These are phyloP conservation scores for Tardiomyces blankii DNA, from an alignment of 1,139 yeast genomes.

Conservation along the genomic window DNA sequence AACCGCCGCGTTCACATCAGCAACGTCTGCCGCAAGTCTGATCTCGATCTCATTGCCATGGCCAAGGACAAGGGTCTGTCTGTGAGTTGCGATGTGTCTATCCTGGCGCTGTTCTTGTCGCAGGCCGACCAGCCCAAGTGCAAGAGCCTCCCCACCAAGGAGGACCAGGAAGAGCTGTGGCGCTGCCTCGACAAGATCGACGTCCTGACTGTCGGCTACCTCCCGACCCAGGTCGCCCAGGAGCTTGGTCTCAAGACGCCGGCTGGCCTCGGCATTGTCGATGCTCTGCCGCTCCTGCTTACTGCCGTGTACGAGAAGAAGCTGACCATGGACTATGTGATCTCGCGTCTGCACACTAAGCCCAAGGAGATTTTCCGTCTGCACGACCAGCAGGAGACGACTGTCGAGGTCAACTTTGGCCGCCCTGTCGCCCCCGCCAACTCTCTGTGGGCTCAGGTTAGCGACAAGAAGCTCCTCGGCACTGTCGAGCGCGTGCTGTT, in stretches of 20 bases:
- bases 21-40: conserved; percentile 72
- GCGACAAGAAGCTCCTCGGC: conserved; percentile 48
- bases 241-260: conserved; percentile 47
- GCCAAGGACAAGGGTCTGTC: conserved; percentile 72
- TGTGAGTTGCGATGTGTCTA: conserved; percentile 86
- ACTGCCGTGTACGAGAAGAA: conserved; percentile 68
- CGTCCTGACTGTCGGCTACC: conserved; percentile 75
- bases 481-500: conserved; percentile 81
- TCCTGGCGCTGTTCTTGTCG: conserved; percentile 67
- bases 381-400: conserved; percentile 63
- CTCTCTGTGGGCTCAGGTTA: conserved; percentile 40
- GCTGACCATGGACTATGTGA: conserved; percentile 63
- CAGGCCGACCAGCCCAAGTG: conserved; percentile 64
- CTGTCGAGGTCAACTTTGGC: conserved; percentile 77
- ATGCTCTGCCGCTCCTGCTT: conserved; percentile 71
- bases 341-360: conserved; percentile 64
- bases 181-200: conserved; percentile 59
- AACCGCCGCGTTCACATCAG: conserved; percentile 81
- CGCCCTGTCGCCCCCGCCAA: conserved; percentile 38
- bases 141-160: conserved; percentile 62
- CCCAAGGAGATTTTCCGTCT: conserved; percentile 77
- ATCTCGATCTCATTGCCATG: conserved; percentile 72
- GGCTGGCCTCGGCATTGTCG: conserved; percentile 70
- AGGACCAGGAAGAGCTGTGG: conserved; percentile 81
- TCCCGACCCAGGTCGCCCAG: conserved; percentile 65